These are phyloP conservation scores for Tylopilus sp. DNA, from an alignment of 768 basidiomycete genomes.

Conservation along the genomic window DNA sequence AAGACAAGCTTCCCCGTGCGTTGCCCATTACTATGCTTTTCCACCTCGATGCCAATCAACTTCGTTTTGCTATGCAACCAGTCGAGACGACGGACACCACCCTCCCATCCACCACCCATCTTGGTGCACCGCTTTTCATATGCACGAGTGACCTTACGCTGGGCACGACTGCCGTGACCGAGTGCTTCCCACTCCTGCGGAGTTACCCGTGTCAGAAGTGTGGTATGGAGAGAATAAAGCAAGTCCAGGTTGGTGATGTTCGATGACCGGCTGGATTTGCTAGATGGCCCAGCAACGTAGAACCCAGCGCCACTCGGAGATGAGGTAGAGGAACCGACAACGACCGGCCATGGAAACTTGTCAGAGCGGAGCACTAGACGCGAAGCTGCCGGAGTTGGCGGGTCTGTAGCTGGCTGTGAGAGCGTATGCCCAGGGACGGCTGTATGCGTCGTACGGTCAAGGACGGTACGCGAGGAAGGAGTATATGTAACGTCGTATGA, in stretches of 20 bases:
- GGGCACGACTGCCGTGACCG: slow-evolving; percentile 51
- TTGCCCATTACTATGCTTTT: slow-evolving; percentile 39
- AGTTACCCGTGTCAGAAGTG: slow-evolving; percentile 54
- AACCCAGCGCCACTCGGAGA: slow-evolving; percentile 26
- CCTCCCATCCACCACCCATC: slow-evolving; percentile 67
- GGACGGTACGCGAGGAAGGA: slow-evolving; percentile 54
- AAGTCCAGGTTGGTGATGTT: slow-evolving; percentile 62
- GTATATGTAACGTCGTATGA: slow-evolving; percentile 56
- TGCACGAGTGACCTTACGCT: slow-evolving; percentile 56
- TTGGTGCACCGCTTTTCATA: slow-evolving; percentile 61
- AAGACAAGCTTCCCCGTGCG: slow-evolving; percentile 51
- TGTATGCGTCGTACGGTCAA: slow-evolving; percentile 51
- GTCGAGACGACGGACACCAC: slow-evolving; percentile 65
- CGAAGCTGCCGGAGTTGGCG: slow-evolving; percentile 43
- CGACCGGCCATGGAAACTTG: slow-evolving; percentile 60
- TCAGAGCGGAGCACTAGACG: slow-evolving; percentile 52
- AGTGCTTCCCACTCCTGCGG: slow-evolving; percentile 63
- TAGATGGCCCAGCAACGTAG: slow-evolving; percentile 25
- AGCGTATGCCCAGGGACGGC: slow-evolving; percentile 56
- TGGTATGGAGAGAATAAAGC: slow-evolving; percentile 54
- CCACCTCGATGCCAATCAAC: slow-evolving; percentile 59
- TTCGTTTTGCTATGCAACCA: slow-evolving; percentile 61
- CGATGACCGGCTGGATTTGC: slow-evolving; percentile 21
- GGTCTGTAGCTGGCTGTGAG: slow-evolving; percentile 62
- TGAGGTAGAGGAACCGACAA: slow-evolving; percentile 40